Evolutionary conservation across 2,329 filamentous ascomycete species (phyloP), one percentile per base, ranked within the genome.

Genomic region (Cryoendolithus antarcticus): DNA sequence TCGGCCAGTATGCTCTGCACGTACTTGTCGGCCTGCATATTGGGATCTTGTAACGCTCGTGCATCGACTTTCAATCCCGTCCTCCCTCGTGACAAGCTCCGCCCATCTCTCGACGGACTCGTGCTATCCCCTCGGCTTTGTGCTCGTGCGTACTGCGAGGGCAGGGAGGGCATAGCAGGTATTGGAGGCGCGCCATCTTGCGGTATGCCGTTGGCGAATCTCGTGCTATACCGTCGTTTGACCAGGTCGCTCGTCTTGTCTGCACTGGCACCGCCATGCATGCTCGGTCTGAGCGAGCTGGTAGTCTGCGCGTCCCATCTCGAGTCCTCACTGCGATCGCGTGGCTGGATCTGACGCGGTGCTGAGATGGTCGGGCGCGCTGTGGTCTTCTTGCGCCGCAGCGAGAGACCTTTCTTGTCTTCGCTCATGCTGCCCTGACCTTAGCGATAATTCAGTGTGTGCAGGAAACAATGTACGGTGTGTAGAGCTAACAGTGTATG

Each of bases 161-260:
- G 71, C 35, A 69, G 70, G 37, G 70, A 69, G 34, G 68, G 70
- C 44, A 71, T 70, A 9, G 72, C 62, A 1, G 91, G 89, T 47
- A 71, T 52, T 9, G 59, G 56, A 4, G 67, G 66, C 51, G 94
- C 70, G 11, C 86, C 75, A 49, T 84, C 78, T 43, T 75, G 66
- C 1, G 80, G 62, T 48, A 83, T 78, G 52, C 86, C 89, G 29
- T 50, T 53, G 9, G 53, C 49, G 61, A 95, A 93, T 44, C 89
- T 80, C 32, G 88, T 88, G 30, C 91, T 96, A 63, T 96, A 98
- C 51, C 91, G 73, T 51, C 86, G 75, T 66, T 96, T 96, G 43
- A 98, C 88, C 39, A 96, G 70, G 60, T 98, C 89, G 11, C 76
- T 75, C 32, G 77, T 80, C 51, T 74, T 71, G 36, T 59, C 57